Evolutionary conservation across 805 yeast species (phyloP).

Genomic region (Yamadazyma tumulicola): DNA sequence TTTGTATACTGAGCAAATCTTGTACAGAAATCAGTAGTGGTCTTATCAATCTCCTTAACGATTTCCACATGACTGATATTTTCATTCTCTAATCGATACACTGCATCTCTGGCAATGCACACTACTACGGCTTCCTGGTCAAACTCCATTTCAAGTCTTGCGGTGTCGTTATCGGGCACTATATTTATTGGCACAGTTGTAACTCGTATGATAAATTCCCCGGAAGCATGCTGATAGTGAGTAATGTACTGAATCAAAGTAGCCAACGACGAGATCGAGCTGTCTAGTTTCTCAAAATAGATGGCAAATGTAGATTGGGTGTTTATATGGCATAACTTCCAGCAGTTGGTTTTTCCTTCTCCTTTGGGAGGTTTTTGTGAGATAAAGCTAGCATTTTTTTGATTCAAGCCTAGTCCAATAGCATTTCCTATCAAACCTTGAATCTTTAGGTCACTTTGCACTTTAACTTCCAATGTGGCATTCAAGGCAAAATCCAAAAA

Average conservation of each 20-base stretch:
- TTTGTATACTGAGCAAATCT: slow-evolving; percentile 91
- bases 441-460: slow-evolving; percentile 82
- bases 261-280: slow-evolving; percentile 1
- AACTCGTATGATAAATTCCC: slow-evolving; percentile 82
- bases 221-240: slow-evolving; percentile 92
- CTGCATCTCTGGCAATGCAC: slow-evolving; percentile 82
- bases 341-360: slow-evolving; percentile 14
- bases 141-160: slow-evolving; percentile 58
- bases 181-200: slow-evolving; percentile 64
- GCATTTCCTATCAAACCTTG: slow-evolving; percentile 96
- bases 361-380: slow-evolving; percentile 8
- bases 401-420: slow-evolving; percentile 61
- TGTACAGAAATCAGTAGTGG: slow-evolving; percentile 84
- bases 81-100: slow-evolving; percentile 69
- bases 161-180: slow-evolving; percentile 50
- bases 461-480: slow-evolving; percentile 82
- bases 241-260: slow-evolving; percentile 82
- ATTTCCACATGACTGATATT: slow-evolving; percentile 77
- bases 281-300: slow-evolving; percentile 60
- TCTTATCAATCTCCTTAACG: slow-evolving; percentile 88
- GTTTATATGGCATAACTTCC: slow-evolving; percentile 71
- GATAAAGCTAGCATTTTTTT: slow-evolving; percentile 3
- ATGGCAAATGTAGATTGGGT: slow-evolving; percentile 88
- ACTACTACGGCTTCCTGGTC: slow-evolving; percentile 99
- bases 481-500: slow-evolving; percentile 86